Evolutionary conservation across 2,329 filamentous ascomycete genomes (phyloP).

Genomic region (Magnaporthiopsis incrustans): DNA sequence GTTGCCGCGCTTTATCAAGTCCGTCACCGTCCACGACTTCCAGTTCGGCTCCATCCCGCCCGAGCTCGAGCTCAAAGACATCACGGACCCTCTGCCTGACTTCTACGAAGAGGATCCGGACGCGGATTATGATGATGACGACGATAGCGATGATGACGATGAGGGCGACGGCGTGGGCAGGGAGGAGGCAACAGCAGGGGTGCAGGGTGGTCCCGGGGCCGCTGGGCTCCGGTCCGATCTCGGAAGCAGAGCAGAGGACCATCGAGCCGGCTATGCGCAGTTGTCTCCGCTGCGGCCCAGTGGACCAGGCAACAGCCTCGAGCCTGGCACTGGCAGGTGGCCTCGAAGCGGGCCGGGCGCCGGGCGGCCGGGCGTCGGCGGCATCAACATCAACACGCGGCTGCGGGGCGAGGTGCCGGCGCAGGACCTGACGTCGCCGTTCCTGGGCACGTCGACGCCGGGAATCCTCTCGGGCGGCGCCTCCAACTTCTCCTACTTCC

Average conservation of each 20-base stretch:
- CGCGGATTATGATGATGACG: conserved; percentile 44
- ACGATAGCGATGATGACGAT: conserved; percentile 34
- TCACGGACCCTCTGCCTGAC: conserved; percentile 89
- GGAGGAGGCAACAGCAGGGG: background rate
- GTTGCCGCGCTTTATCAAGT: conserved; percentile 92
- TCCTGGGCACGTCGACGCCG: conserved; percentile 51
- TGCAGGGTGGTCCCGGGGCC: conserved; percentile 8
- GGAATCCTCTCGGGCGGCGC: conserved; percentile 59
- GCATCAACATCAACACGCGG: conserved; percentile 27
- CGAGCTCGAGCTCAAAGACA: conserved; percentile 87
- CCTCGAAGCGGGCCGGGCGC: background rate
- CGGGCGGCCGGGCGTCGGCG: background rate
- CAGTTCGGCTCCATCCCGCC: conserved; percentile 81
- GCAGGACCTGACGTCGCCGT: conserved; percentile 45
- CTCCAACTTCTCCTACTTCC: conserved; percentile 75
- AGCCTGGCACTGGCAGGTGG: conserved; percentile 21
- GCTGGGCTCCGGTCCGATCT: conserved; percentile 19
- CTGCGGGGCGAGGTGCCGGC: conserved; percentile 15
- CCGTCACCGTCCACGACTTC: conserved; percentile 89
- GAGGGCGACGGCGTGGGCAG: conserved; percentile 21
- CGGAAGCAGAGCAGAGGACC: conserved; percentile 10
- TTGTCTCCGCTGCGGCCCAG: conserved; percentile 5
- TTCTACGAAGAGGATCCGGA: conserved; percentile 85
- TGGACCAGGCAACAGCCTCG: conserved; percentile 10
- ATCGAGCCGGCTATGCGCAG: background rate